Percentiles rank a stretch among this genome's conserved stretches.
Evolutionary conservation across 148 eudicot species (phyloP).

Genomic region (Chenopodium suecicum): DNA sequence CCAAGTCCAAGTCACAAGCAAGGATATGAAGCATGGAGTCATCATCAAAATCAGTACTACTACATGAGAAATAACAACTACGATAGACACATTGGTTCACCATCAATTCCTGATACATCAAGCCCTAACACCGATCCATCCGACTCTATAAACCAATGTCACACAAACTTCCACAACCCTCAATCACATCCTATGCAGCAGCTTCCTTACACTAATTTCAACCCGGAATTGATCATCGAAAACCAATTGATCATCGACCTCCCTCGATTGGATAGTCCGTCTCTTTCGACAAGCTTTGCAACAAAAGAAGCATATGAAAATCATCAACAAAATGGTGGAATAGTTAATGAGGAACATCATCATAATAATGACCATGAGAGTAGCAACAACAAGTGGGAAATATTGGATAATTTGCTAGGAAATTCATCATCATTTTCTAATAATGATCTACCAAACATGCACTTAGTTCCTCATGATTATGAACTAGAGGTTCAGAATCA

Average conservation of each 20-base stretch:
- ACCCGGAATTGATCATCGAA: conserved; percentile 25
- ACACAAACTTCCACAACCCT: conserved; percentile 24
- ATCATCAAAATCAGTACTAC: conserved; percentile 20
- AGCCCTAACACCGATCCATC: conserved; percentile 20
- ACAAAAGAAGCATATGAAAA: conserved; percentile 22
- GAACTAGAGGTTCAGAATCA: conserved; percentile 39
- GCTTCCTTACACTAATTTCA: conserved; percentile 8
- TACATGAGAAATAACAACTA: conserved; percentile 18
- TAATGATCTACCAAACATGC: conserved; percentile 21
- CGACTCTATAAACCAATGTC: conserved; percentile 16
- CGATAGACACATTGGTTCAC: conserved; percentile 4
- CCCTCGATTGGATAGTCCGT: conserved; percentile 57
- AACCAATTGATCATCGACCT: conserved; percentile 37
- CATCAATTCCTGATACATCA: conserved; percentile 29
- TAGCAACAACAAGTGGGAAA: conserved; percentile 40
- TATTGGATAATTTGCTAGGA: conserved; percentile 41
- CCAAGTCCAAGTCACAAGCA: conserved; percentile 69
- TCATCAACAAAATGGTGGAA: conserved; percentile 21
- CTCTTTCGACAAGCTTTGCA: conserved; percentile 45
- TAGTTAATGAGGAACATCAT: background rate
- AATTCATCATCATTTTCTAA: conserved; percentile 21
- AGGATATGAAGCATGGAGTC: conserved; percentile 56
- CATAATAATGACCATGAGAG: conserved; percentile 34
- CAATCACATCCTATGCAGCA: conserved; percentile 15
- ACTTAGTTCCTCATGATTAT: conserved; percentile 31